Conservation (phyloP, 78 protist species). For the Dictyostelium capitatum region DNA sequence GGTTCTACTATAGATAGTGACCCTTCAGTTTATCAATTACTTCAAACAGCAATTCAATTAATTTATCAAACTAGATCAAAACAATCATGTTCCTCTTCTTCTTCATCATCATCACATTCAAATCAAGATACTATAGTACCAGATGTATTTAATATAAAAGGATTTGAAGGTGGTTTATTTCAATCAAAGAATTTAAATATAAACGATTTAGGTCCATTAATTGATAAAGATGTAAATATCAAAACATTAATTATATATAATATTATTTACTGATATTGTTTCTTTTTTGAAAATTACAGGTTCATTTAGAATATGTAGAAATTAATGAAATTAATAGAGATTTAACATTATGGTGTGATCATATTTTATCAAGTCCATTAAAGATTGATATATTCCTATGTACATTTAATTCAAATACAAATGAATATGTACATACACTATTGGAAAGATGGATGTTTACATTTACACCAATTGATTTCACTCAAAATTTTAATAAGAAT, state of each 20-base stretch:
- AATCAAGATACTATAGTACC: conserved; percentile 2
- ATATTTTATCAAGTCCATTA: conserved; percentile 12
- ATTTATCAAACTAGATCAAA: conserved; percentile 49
- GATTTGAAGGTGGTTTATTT: conserved; percentile 15
- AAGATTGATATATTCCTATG: conserved; percentile 23
- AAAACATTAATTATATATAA: not conserved
- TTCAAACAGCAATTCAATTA: conserved; percentile 57
- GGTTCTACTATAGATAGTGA: not conserved
- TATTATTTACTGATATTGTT: not conserved
- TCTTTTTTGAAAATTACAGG: not conserved
- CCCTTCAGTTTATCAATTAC: conserved; percentile 50
- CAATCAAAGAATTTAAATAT: not conserved
- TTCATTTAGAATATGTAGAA: conserved; percentile 47
- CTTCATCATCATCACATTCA: not conserved
- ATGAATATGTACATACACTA: conserved; percentile 13
- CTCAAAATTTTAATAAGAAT: not conserved
- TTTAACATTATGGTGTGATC: conserved; percentile 70
- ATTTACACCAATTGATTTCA: conserved; percentile 35
- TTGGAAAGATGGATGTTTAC: conserved; percentile 74
- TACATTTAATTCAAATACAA: not conserved
- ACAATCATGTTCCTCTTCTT: not conserved
- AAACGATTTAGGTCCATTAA: not conserved
- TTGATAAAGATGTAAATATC: conserved; percentile 37
- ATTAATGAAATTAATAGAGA: conserved; percentile 79
- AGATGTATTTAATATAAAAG: conserved; percentile 25